Base-by-base conservation (phyloP, 139 green algal genomes). In the Chlamydomonas asymmetrica region DNA sequence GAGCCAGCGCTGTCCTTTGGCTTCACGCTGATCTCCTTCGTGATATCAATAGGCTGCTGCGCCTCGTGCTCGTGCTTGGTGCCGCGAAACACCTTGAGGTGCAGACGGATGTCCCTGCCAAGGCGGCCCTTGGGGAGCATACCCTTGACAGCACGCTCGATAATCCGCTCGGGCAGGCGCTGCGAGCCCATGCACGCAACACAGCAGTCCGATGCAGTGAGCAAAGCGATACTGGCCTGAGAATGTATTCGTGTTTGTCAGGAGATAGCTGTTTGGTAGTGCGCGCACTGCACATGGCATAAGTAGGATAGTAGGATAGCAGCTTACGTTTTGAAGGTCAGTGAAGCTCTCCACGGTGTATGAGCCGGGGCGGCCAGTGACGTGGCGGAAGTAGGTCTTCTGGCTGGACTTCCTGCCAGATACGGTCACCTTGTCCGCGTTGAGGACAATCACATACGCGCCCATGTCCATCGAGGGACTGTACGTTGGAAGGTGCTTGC, bases 71-170 rank as follows among this genome's bases (percentile, higher is more conserved):
- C 93, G 88, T 99, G 96, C 18, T 78, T 77, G 20, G 85, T 8
- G 31, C 95, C 96, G 81, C 92, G 92, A 90, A 91, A 98, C 48
- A 77, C 45, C 93, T 99, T 99, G 31, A 99, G 87, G 87, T 99
- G 94, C 62, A 84, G 89, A 75, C 92, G 92, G 50, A 98, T 91
- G 57, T 87, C 57, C 32, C 85, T 83, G 27, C 96, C 96, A 31
- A 99, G 82, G 40, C 85, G 73, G 49, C 92, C 92, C 84, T 98
- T 98, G 60, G 97, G 97, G 73, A 99, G 85, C 97, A 99, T 99
- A 66, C 97, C 97, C 81, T 94, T 93, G 2, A 99, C 94, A 1
- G 96, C 95, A 66, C 93, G 91, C 88, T 99, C 97, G 49, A 99
- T 83, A 78, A 99, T 98, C 76, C 97, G 89, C 90, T 98, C 93